Evolutionary conservation across 2,329 filamentous ascomycete genomes (phyloP).

Genomic region (Aspergillus brunneoviolaceus): DNA sequence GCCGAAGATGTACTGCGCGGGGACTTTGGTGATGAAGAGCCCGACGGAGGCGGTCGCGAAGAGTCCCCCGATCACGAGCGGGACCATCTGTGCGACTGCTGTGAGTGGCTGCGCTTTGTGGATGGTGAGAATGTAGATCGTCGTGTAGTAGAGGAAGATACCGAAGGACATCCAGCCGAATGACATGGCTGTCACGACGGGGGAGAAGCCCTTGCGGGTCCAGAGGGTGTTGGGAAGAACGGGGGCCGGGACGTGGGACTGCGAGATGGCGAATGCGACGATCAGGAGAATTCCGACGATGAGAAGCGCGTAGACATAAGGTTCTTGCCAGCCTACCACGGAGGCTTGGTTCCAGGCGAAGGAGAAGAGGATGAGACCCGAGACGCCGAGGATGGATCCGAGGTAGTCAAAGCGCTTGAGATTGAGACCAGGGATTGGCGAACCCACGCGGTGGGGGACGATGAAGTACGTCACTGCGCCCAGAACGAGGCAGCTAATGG

Average conservation of each 20-base stretch:
- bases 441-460: constrained; percentile 36
- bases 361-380: constrained; percentile 46
- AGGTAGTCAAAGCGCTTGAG: constrained; percentile 47
- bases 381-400: constrained; percentile 50
- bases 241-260: constrained; percentile 6
- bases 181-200: constrained; percentile 11
- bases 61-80: constrained; percentile 23
- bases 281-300: constrained; percentile 48
- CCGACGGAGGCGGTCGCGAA: constrained; percentile 23
- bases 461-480: constrained; percentile 34
- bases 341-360: constrained; percentile 56
- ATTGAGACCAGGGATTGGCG: constrained; percentile 17
- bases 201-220: constrained; percentile 33
- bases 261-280: constrained; percentile 4
- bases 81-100: constrained; percentile 22
- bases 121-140: constrained; percentile 20
- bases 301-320: constrained; percentile 47
- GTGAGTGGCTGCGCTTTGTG: constrained; percentile 18
- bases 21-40: constrained; percentile 31
- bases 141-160: constrained; percentile 36
- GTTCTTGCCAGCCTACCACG: constrained; percentile 45
- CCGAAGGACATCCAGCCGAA: constrained; percentile 31
- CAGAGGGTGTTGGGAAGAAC: constrained; percentile 17
- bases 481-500: constrained; percentile 40
- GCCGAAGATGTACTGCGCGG: constrained; percentile 38